Conservation (phyloP, 345 rosid genomes). For the Schrenkiella parvula region DNA sequence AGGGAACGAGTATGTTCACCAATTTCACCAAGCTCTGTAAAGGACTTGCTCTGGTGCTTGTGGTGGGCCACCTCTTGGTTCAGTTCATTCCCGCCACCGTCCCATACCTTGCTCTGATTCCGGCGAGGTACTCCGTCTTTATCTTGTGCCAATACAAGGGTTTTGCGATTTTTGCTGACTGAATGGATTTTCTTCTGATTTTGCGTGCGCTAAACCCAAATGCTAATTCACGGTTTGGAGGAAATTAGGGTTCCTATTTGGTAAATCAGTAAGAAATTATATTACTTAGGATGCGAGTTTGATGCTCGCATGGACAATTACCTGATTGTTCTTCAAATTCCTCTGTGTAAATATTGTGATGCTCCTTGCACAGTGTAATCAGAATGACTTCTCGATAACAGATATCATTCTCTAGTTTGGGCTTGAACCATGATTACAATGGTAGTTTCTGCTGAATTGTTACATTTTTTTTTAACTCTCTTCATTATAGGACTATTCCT, state of each 20-base stretch:
- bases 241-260: neutral
- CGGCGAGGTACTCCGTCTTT: slow-evolving; percentile 55
- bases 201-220: neutral
- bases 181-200: neutral
- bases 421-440: neutral
- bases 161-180: neutral
- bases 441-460: neutral
- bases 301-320: neutral
- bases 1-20: slow-evolving; percentile 61
- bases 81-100: slow-evolving; percentile 73
- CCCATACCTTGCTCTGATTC: slow-evolving; percentile 79
- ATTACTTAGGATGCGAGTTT: neutral
- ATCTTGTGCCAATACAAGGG: neutral
- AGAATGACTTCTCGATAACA: too few species aligned
- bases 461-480: neutral
- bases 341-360: neutral
- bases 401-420: neutral
- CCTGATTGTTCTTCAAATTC: neutral
- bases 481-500: slow-evolving; percentile 81
- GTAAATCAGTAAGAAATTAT: neutral
- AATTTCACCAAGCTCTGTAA: slow-evolving; percentile 92
- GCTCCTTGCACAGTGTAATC: neutral
- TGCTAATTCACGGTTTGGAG: neutral
- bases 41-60: slow-evolving; percentile 76
- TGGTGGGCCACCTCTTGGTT: slow-evolving; percentile 70